Conservation (phyloP, 140 eudicot genomes). For the Ambrosia hybrid region DNA sequence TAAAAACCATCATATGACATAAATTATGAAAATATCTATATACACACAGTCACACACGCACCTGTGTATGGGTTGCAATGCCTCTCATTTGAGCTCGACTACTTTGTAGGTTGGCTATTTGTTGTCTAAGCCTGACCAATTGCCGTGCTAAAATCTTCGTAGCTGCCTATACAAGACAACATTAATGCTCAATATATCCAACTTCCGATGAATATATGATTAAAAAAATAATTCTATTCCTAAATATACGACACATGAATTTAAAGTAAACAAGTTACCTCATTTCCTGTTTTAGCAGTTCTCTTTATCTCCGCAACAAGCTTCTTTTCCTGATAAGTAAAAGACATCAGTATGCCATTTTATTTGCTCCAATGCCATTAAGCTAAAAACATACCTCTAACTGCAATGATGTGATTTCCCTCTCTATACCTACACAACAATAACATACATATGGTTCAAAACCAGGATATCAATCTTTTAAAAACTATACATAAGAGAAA, state of each 20-base stretch:
- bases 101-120: conserved; percentile 89
- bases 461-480: conserved; percentile 9
- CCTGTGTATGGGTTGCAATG: conserved; percentile 96
- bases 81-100: conserved; percentile 99
- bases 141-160: conserved; percentile 94
- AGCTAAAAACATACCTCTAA: conserved; percentile 56
- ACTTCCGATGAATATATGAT: conserved; percentile 14
- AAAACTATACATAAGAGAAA: not conserved
- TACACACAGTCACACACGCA: conserved; percentile 31
- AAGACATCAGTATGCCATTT: conserved; percentile 12
- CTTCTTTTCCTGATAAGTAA: conserved; percentile 75
- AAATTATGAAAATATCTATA: conserved; percentile 10
- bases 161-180: conserved; percentile 57
- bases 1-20: not conserved
- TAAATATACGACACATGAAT: conserved; percentile 3
- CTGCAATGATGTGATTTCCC: conserved; percentile 79
- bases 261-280: conserved; percentile 45
- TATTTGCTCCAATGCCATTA: not conserved
- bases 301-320: conserved; percentile 96
- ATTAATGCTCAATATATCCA: conserved; percentile 16
- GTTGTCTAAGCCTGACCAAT: conserved; percentile 90
- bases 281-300: conserved; percentile 96
- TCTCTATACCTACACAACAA: conserved; percentile 70
- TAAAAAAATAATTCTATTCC: not conserved
- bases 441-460: conserved; percentile 14